phyloP scores from a whole-genome alignment of 1,139 yeast genomes.

The Magnusiomyces sp. region DNA sequence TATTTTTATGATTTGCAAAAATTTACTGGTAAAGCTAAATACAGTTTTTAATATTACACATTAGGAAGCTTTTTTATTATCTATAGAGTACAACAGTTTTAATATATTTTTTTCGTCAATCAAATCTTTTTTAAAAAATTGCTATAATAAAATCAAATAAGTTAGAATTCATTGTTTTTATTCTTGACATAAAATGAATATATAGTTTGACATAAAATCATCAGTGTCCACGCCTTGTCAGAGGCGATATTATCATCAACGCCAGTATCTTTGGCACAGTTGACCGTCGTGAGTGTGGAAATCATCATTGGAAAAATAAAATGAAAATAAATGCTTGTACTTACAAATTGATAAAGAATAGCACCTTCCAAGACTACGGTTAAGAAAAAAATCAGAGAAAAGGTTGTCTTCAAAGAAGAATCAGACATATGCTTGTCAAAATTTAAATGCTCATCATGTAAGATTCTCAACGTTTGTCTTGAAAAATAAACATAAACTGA shows the following conservation, averaged over 20 bases:
- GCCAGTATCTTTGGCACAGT: constrained; percentile 81
- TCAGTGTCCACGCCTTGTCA: constrained; percentile 88
- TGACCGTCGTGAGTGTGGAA: constrained; percentile 99
- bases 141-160: neutral
- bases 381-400: constrained; percentile 25
- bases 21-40: no score
- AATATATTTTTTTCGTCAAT: no score
- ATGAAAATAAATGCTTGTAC: neutral
- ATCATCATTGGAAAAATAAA: constrained; percentile 54
- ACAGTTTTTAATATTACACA: neutral
- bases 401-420: constrained; percentile 47
- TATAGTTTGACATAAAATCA: neutral
- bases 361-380: neutral
- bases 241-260: constrained; percentile 94
- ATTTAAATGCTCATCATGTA: constrained; percentile 45
- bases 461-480: neutral
- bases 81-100: neutral
- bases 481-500: neutral
- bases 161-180: no score
- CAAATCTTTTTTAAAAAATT: neutral
- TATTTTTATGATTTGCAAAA: no score
- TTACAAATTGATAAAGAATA: neutral
- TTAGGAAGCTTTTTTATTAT: neutral
- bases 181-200: neutral
- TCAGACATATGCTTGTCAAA: constrained; percentile 99